A percentile compares a stretch with the other conserved stretches of the same genome.
These are phyloP conservation scores for Stephania cephalantha DNA, from an alignment of 164 flowering plant genomes.

Conservation along the genomic window DNA sequence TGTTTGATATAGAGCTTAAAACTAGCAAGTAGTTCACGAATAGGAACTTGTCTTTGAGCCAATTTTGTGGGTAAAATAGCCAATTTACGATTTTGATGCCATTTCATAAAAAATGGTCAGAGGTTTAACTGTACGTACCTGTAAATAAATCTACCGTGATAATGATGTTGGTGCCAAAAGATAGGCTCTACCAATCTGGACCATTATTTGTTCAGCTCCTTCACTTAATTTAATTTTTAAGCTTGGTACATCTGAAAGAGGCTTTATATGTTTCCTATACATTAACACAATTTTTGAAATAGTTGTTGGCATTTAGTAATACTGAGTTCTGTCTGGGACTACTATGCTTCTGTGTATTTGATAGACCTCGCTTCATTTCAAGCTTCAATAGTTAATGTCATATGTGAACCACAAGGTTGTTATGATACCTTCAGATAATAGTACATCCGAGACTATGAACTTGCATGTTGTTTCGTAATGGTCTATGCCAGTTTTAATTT, in stretches of 20 bases:
- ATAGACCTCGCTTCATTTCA: neutral
- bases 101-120: too few species aligned
- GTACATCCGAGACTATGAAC: neutral
- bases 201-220: too few species aligned
- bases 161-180: too few species aligned
- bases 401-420: neutral
- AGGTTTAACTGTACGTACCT: too few species aligned
- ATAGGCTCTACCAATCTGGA: too few species aligned
- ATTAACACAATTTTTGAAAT: neutral
- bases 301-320: neutral
- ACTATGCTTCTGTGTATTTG: neutral
- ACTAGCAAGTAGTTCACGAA: too few species aligned
- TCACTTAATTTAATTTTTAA: neutral
- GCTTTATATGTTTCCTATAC: neutral
- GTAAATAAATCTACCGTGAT: too few species aligned
- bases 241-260: neutral
- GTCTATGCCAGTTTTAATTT: neutral
- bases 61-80: too few species aligned
- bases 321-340: neutral
- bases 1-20: too few species aligned
- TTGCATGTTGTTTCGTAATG: neutral
- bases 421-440: neutral
- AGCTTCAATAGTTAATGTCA: neutral
- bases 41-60: too few species aligned
- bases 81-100: too few species aligned